Conservation (phyloP, 257 asterid species). For the Solanum phureja region DNA sequence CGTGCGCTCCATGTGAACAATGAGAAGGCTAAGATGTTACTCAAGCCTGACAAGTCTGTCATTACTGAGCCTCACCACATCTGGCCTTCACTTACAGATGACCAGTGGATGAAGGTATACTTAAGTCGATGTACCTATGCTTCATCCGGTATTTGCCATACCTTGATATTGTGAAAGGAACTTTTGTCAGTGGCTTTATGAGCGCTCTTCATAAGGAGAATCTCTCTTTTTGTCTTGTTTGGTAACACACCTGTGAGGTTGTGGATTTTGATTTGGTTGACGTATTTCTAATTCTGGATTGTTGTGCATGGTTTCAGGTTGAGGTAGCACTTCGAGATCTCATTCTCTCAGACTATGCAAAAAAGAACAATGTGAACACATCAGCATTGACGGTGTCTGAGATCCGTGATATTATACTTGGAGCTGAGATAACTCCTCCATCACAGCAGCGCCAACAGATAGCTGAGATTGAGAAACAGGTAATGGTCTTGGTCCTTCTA, state of each 20-base stretch:
- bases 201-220: background rate
- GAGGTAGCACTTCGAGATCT: slow-evolving; percentile 96
- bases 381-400: slow-evolving; percentile 92
- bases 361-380: slow-evolving; percentile 96
- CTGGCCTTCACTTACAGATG: slow-evolving; percentile 95
- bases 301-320: slow-evolving; percentile 41
- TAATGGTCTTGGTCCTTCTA: background rate
- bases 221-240: background rate
- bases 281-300: background rate
- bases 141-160: background rate
- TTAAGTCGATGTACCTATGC: background rate
- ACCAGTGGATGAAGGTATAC: slow-evolving; percentile 95
- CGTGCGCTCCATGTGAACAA: slow-evolving; percentile 93
- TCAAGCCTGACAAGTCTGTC: slow-evolving; percentile 95
- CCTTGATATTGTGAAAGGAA: background rate
- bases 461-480: slow-evolving; percentile 98
- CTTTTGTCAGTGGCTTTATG: background rate
- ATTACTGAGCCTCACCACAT: slow-evolving; percentile 93
- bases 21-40: slow-evolving; percentile 96
- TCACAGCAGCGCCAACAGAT: slow-evolving; percentile 96
- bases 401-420: slow-evolving; percentile 97
- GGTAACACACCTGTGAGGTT: background rate
- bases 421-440: slow-evolving; percentile 98
- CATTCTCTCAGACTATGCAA: slow-evolving; percentile 94
- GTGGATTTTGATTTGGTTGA: background rate